phyloP scores from a whole-genome alignment of 225 moss, liverwort and hornwort species.

The Marchantia polymorpha region DNA sequence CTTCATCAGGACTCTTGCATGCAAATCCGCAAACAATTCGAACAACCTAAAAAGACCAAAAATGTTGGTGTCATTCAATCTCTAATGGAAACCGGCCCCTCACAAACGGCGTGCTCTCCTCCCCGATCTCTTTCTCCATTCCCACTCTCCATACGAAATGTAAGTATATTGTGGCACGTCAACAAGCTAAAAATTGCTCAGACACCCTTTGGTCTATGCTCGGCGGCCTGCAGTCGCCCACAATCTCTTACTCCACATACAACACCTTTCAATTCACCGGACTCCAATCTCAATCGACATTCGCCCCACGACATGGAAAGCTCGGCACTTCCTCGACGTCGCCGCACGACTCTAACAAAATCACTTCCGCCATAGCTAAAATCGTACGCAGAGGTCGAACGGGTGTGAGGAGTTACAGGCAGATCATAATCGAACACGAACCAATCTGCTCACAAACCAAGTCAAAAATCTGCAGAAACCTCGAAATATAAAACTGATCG shows the following conservation, averaged over 20 bases:
- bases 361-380: not conserved
- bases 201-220: not conserved
- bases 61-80: not conserved
- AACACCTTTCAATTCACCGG: not conserved
- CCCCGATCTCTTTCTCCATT: slow-evolving; percentile 6
- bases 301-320: not conserved
- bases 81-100: not conserved
- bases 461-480: slow-evolving; percentile 9
- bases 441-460: not conserved
- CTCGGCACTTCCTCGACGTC: slow-evolving; percentile 2
- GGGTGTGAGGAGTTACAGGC: not conserved
- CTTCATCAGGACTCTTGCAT: not conserved
- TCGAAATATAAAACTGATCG: slow-evolving; percentile 9
- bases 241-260: slow-evolving; percentile 4
- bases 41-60: not conserved
- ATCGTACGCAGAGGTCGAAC: not conserved
- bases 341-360: not conserved
- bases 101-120: not conserved
- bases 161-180: slow-evolving; percentile 2
- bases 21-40: not conserved
- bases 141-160: not conserved
- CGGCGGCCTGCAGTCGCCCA: not conserved
- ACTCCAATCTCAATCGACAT: not conserved
- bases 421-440: not conserved
- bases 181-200: not conserved